Evolutionary conservation across 768 basidiomycete species (phyloP).

Genomic region (Mrakia gelida): DNA sequence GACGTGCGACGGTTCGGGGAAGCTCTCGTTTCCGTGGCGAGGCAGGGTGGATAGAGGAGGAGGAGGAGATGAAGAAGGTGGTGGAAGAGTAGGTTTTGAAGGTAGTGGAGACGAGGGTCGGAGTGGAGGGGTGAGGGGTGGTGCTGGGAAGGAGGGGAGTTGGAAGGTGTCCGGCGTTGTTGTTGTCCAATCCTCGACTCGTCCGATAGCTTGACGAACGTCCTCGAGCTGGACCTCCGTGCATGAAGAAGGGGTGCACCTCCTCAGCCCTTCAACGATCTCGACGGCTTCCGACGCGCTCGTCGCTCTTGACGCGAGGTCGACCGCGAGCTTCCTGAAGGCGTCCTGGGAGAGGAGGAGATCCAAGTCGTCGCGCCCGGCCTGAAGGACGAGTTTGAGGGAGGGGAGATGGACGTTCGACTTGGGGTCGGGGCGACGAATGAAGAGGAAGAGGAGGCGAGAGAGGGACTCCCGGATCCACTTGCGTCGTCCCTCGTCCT

Average conservation of each 20-base stretch:
- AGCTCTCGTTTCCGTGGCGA: too few species aligned
- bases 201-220: neutral
- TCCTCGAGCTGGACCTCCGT: neutral
- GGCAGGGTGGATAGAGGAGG: too few species aligned
- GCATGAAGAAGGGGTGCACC: neutral
- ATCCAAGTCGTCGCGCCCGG: neutral
- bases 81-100: neutral
- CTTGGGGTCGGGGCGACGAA: neutral
- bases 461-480: neutral
- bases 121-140: neutral
- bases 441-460: neutral
- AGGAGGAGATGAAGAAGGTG: neutral
- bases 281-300: conserved; percentile 11
- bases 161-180: neutral
- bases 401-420: neutral
- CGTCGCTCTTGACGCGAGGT: neutral
- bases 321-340: neutral
- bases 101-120: neutral
- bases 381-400: neutral
- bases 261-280: neutral
- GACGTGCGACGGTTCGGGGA: too few species aligned
- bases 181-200: neutral
- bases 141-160: neutral
- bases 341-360: neutral
- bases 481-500: too few species aligned